Conservation (phyloP, 2,329 filamentous ascomycete species). For the Penicillium sp. region DNA sequence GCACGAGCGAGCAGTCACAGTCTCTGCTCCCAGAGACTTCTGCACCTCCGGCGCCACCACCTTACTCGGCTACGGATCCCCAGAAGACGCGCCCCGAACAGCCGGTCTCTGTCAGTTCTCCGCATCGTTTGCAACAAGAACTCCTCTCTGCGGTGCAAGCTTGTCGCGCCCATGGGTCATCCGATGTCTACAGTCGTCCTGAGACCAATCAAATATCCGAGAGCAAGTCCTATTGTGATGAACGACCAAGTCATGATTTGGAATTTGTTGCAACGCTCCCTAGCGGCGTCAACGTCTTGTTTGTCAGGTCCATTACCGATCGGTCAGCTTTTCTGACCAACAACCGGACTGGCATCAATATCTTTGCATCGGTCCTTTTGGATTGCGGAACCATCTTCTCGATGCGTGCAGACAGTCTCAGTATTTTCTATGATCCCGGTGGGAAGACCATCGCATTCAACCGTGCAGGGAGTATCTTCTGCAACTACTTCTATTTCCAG, state of each 20-base stretch:
- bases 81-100: constrained; percentile 30
- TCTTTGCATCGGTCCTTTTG: constrained; percentile 63
- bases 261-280: constrained; percentile 62
- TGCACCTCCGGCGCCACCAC: constrained; percentile 37
- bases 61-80: constrained; percentile 36
- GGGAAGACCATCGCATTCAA: constrained; percentile 92
- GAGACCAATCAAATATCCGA: constrained; percentile 69
- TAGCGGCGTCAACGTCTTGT: constrained; percentile 67
- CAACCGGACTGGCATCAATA: constrained; percentile 58
- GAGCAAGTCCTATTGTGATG: constrained; percentile 80
- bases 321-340: constrained; percentile 54
- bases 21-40: constrained; percentile 19
- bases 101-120: constrained; percentile 30
- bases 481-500: constrained; percentile 82
- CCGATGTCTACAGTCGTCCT: constrained; percentile 65
- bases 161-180: constrained; percentile 69
- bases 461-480: constrained; percentile 77
- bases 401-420: constrained; percentile 62
- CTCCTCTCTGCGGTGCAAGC: constrained; percentile 72
- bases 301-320: constrained; percentile 52
- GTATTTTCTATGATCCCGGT: constrained; percentile 77
- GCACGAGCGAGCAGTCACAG: constrained; percentile 21
- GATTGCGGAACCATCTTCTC: constrained; percentile 69
- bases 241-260: constrained; percentile 66
- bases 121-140: constrained; percentile 42